These are phyloP conservation scores for Hortiboletus campestris DNA, from an alignment of 768 basidiomycete genomes.

Conservation along the genomic window DNA sequence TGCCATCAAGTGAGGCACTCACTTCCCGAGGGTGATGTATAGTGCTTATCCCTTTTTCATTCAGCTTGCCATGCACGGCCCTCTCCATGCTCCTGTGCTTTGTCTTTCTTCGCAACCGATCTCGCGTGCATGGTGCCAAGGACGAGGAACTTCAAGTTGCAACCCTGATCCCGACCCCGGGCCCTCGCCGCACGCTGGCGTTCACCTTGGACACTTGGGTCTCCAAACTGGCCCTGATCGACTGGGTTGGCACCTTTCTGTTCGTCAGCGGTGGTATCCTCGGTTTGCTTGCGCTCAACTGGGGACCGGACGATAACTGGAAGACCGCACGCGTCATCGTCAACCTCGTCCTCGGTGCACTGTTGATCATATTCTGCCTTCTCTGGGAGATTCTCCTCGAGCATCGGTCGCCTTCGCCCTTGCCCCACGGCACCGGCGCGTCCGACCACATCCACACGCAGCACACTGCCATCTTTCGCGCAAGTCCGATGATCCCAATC, in stretches of 20 bases:
- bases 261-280: constrained; percentile 46
- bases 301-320: constrained; percentile 48
- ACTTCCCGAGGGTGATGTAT: neutral
- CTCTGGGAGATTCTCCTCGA: constrained; percentile 45
- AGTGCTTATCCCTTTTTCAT: neutral
- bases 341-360: constrained; percentile 43
- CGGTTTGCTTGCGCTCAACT: constrained; percentile 49
- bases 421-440: neutral
- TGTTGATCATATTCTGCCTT: constrained; percentile 41
- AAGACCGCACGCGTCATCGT: constrained; percentile 43
- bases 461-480: constrained; percentile 20
- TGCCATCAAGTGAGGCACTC: constrained; percentile 46
- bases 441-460: neutral
- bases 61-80: constrained; percentile 40
- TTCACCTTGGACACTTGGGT: constrained; percentile 15
- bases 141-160: constrained; percentile 7
- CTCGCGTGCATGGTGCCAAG: constrained; percentile 18
- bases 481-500: constrained; percentile 47
- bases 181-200: neutral
- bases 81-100: constrained; percentile 39
- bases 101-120: constrained; percentile 38
- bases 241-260: constrained; percentile 46
- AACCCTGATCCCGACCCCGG: neutral
- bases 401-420: constrained; percentile 14
- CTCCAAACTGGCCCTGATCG: constrained; percentile 36